Evolutionary conservation across 2,329 filamentous ascomycete genomes (phyloP).

Genomic region (Neonectria punicea): DNA sequence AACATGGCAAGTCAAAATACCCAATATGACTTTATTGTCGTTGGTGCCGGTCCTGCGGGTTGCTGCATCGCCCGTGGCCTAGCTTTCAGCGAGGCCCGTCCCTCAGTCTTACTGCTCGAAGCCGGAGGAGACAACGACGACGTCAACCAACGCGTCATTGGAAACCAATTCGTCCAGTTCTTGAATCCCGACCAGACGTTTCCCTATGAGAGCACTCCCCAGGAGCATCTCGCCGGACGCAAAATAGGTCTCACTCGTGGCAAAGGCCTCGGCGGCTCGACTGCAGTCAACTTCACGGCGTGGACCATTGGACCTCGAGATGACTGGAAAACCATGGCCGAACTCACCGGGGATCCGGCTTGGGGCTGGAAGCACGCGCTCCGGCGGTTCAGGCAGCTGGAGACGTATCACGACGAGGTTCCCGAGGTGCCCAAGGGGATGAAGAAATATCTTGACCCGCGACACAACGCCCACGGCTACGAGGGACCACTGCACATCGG

Average conservation of each 20-base stretch:
- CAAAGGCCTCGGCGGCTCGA: constrained; percentile 28
- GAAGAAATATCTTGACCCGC: constrained; percentile 26
- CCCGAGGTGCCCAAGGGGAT: constrained; percentile 25
- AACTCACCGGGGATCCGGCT: constrained; percentile 21
- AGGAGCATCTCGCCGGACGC: constrained; percentile 23
- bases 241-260: constrained; percentile 29
- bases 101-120: constrained; percentile 25
- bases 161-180: constrained; percentile 30
- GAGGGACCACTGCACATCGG: constrained; percentile 26
- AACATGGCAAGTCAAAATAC: constrained; percentile 9
- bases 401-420: constrained; percentile 28
- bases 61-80: constrained; percentile 26
- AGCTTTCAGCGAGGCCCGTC: constrained; percentile 19
- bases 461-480: constrained; percentile 22
- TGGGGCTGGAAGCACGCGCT: constrained; percentile 27
- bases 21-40: constrained; percentile 32
- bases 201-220: constrained; percentile 28
- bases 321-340: constrained; percentile 29
- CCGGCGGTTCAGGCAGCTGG: constrained; percentile 24
- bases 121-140: constrained; percentile 30
- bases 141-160: constrained; percentile 23
- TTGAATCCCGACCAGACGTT: constrained; percentile 22
- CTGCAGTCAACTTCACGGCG: constrained; percentile 30
- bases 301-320: constrained; percentile 29
- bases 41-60: constrained; percentile 31